Evolutionary conservation across 768 basidiomycete species (phyloP).

Genomic region (Neoboletus magnificus): DNA sequence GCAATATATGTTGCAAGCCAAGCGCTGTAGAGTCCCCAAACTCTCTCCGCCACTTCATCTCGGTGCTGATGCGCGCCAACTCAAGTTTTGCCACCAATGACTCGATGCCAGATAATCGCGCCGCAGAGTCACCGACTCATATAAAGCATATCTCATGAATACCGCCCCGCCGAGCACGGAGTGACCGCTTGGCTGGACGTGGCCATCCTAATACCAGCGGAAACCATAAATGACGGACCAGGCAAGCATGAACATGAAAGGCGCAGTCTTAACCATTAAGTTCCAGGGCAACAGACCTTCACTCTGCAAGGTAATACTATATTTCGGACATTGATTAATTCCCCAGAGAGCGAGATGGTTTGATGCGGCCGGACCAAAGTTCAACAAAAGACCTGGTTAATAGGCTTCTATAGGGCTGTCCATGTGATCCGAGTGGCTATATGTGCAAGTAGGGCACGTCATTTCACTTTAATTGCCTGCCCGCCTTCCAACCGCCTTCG

Average conservation of each 20-base stretch:
- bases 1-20: neutral
- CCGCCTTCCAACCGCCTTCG: conserved; percentile 57
- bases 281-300: conserved; percentile 6
- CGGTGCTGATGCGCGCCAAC: conserved; percentile 11
- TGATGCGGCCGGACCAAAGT: conserved; percentile 20
- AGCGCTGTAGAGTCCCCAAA: conserved; percentile 4
- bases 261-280: conserved; percentile 8
- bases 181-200: neutral
- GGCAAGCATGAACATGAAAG: conserved; percentile 5
- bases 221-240: neutral
- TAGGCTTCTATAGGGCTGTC: conserved; percentile 20
- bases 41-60: conserved; percentile 19
- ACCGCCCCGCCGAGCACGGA: conserved; percentile 25
- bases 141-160: conserved; percentile 11
- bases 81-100: neutral
- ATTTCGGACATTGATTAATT: conserved; percentile 14
- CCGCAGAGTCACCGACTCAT: conserved; percentile 22
- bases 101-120: conserved; percentile 12
- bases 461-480: conserved; percentile 53
- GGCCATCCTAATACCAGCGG: conserved; percentile 1
- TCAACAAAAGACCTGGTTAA: conserved; percentile 20
- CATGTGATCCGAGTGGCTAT: conserved; percentile 29
- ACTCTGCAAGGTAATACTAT: conserved; percentile 11
- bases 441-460: conserved; percentile 20
- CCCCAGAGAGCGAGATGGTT: conserved; percentile 20